A percentile compares a stretch with the other conserved stretches of the same genome.
phyloP scores from a whole-genome alignment of 352 stramenopile species.

The Blastocystis sp. region DNA sequence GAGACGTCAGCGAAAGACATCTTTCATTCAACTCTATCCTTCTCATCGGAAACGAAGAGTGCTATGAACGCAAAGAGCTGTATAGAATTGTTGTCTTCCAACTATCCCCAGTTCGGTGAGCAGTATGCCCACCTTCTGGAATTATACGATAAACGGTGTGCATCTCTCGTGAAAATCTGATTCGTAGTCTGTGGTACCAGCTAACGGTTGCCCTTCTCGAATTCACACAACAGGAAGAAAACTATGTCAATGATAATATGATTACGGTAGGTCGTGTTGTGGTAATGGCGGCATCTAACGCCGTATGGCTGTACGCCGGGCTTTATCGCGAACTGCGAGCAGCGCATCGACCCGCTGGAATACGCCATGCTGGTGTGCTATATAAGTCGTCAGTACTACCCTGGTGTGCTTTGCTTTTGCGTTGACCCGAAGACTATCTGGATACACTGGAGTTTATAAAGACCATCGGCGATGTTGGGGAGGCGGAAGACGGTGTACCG shows the following conservation, averaged over 20 bases:
- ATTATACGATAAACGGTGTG: constrained; percentile 56
- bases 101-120: constrained; percentile 53
- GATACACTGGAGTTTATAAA: constrained; percentile 64
- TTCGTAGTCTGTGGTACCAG: constrained; percentile 60
- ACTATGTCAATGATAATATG: constrained; percentile 61
- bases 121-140: constrained; percentile 27
- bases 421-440: constrained; percentile 41
- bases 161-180: background rate
- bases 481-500: constrained; percentile 47
- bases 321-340: constrained; percentile 54
- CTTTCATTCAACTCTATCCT: background rate
- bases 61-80: constrained; percentile 34
- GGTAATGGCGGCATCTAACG: background rate
- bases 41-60: background rate
- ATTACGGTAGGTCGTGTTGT: constrained; percentile 1
- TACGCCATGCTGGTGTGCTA: constrained; percentile 58
- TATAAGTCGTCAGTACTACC: constrained; percentile 63
- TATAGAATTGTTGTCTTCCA: constrained; percentile 25
- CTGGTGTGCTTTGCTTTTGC: background rate
- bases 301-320: constrained; percentile 48
- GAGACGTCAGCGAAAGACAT: background rate
- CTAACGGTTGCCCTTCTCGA: constrained; percentile 29
- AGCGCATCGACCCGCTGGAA: constrained; percentile 39
- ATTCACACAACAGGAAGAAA: constrained; percentile 56
- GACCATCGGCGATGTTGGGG: constrained; percentile 21